These are phyloP conservation scores for Ambrosia artemisiifolia DNA, from an alignment of 129 eudicot genomes.

Conservation along the genomic window DNA sequence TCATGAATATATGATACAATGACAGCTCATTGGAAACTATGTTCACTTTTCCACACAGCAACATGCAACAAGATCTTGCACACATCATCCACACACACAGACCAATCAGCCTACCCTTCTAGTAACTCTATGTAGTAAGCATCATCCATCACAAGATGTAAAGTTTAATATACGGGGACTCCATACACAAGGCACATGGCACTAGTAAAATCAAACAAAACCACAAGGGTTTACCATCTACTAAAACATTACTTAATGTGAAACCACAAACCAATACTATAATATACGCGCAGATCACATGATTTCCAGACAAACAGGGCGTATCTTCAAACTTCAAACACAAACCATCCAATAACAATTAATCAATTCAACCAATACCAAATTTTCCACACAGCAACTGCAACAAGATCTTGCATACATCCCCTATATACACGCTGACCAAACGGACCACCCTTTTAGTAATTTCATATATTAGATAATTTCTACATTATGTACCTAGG, in stretches of 20 bases:
- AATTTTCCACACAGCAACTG: too few relatives aligned
- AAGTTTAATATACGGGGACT: neutral
- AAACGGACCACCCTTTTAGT: too few relatives aligned
- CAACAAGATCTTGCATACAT: too few relatives aligned
- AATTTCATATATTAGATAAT: too few relatives aligned
- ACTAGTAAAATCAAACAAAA: neutral
- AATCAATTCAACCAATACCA: too few relatives aligned
- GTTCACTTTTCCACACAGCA: too few relatives aligned
- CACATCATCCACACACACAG: neutral
- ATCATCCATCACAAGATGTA: conserved; percentile 7
- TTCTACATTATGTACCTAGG: too few relatives aligned
- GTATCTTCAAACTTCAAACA: neutral
- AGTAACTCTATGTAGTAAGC: neutral
- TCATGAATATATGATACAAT: neutral
- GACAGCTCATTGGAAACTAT: too few relatives aligned
- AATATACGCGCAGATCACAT: neutral
- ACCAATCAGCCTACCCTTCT: neutral
- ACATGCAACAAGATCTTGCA: neutral
- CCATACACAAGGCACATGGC: neutral
- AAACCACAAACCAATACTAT: neutral
- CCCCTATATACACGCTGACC: too few relatives aligned
- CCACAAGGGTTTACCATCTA: too few relatives aligned
- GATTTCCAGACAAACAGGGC: neutral
- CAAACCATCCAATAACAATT: too few relatives aligned
- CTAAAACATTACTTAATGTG: too few relatives aligned